These are phyloP conservation scores for Vitis amurensis DNA, from an alignment of 164 flowering plant species.

Conservation along the genomic window DNA sequence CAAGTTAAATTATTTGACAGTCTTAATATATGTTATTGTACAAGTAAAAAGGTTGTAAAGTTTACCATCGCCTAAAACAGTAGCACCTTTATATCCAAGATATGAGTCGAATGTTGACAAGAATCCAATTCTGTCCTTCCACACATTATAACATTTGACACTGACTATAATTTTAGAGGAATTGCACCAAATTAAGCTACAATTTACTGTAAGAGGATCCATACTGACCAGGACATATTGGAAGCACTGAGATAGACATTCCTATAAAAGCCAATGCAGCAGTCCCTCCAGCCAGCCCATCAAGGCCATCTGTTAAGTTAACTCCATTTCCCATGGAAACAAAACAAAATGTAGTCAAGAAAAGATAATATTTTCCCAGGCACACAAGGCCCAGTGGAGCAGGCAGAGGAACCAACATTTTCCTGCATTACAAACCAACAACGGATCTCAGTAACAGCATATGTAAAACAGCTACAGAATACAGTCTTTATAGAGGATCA, in stretches of 20 bases:
- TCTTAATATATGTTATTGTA: not conserved
- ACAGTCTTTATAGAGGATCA: not conserved
- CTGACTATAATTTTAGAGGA: not conserved
- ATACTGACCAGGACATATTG: slow-evolving; percentile 78
- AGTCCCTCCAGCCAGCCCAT: slow-evolving; percentile 91
- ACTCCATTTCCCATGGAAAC: slow-evolving; percentile 83
- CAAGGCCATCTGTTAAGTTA: slow-evolving; percentile 81
- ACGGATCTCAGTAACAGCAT: no score
- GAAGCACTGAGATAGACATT: slow-evolving; percentile 93
- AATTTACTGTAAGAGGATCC: not conserved
- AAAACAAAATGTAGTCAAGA: slow-evolving; percentile 70
- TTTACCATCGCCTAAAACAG: no score
- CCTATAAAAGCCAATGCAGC: slow-evolving; percentile 85
- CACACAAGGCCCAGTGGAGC: slow-evolving; percentile 75
- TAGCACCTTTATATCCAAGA: not conserved
- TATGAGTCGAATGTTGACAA: not conserved
- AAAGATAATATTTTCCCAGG: slow-evolving; percentile 56
- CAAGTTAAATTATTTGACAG: not conserved
- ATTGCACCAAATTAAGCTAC: not conserved
- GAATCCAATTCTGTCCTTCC: not conserved
- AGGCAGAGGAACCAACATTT: slow-evolving; percentile 83
- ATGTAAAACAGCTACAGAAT: not conserved
- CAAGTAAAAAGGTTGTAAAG: not conserved
- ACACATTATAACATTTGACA: not conserved
- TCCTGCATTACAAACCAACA: slow-evolving; percentile 57